Conservation (phyloP, 257 asterid species). For the Solanum microdontum region DNA sequence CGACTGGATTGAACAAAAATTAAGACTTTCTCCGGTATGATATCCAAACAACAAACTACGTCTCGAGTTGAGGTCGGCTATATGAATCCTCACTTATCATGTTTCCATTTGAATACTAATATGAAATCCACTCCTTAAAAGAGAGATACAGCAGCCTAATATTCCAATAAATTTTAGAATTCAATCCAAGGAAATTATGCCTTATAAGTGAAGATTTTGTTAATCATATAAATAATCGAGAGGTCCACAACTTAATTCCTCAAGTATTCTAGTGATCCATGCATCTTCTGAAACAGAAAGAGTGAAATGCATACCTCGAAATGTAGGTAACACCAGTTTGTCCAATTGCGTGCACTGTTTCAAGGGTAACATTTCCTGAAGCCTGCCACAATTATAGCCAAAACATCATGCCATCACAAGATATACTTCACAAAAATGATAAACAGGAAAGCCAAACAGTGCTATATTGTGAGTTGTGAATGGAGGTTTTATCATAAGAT, state of each 20-base stretch:
- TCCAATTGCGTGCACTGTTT: constrained; percentile 79
- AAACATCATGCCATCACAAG: background rate
- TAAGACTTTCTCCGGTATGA: background rate
- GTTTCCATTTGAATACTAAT: background rate
- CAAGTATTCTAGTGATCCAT: too few species aligned
- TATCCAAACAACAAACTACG: background rate
- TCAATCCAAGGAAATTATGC: background rate
- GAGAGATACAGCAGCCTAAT: background rate
- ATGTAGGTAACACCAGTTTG: constrained; percentile 90
- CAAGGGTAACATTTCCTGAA: constrained; percentile 93
- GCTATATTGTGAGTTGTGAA: background rate
- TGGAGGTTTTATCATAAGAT: background rate
- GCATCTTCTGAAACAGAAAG: background rate
- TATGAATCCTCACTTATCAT: background rate
- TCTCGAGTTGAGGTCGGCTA: background rate
- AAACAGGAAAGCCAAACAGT: background rate
- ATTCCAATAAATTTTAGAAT: background rate
- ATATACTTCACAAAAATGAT: background rate
- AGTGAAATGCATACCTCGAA: constrained; percentile 38
- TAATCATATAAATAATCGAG: background rate
- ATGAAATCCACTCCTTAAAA: background rate
- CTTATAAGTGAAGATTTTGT: background rate
- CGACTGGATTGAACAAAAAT: background rate
- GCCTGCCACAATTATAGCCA: constrained; percentile 45
- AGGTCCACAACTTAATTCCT: background rate